phyloP scores from a whole-genome alignment of 2,329 filamentous ascomycete genomes.

The Parastagonospora avenae region DNA sequence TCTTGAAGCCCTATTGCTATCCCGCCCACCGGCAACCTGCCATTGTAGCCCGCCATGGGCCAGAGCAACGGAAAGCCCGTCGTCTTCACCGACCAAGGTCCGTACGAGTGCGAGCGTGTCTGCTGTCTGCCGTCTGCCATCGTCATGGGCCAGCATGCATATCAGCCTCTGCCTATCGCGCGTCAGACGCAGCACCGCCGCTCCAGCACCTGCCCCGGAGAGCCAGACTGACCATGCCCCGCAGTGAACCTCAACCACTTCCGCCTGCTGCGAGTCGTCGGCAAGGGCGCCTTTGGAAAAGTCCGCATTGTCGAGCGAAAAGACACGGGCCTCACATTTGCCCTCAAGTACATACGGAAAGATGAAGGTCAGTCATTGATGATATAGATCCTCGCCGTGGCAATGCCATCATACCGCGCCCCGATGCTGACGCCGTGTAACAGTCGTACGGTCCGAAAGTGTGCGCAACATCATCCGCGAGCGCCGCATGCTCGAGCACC shows the following conservation, averaged over 20 bases:
- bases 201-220: conserved; percentile 1
- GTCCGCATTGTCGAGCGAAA: conserved; percentile 98
- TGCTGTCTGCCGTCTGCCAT: neutral
- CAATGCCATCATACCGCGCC: neutral
- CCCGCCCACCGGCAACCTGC: conserved; percentile 20
- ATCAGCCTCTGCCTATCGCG: neutral
- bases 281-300: conserved; percentile 97
- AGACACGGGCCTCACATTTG: conserved; percentile 91
- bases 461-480: conserved; percentile 98
- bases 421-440: conserved; percentile 37
- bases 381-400: conserved; percentile 9
- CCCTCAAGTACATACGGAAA: conserved; percentile 97
- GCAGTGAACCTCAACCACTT: conserved; percentile 97
- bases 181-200: neutral
- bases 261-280: conserved; percentile 90
- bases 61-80: conserved; percentile 94
- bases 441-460: conserved; percentile 95
- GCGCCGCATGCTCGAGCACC: conserved; percentile 94
- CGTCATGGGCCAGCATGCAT: neutral
- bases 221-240: conserved; percentile 22
- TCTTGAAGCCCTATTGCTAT: conserved; percentile 17
- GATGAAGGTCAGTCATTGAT: conserved; percentile 76
- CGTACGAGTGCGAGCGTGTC: conserved; percentile 29
- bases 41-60: conserved; percentile 68
- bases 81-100: conserved; percentile 91